A percentile compares a stretch with the other conserved stretches of the same genome.
These are phyloP conservation scores for Clavaria fumosa DNA, from an alignment of 768 basidiomycete species.

Conservation along the genomic window DNA sequence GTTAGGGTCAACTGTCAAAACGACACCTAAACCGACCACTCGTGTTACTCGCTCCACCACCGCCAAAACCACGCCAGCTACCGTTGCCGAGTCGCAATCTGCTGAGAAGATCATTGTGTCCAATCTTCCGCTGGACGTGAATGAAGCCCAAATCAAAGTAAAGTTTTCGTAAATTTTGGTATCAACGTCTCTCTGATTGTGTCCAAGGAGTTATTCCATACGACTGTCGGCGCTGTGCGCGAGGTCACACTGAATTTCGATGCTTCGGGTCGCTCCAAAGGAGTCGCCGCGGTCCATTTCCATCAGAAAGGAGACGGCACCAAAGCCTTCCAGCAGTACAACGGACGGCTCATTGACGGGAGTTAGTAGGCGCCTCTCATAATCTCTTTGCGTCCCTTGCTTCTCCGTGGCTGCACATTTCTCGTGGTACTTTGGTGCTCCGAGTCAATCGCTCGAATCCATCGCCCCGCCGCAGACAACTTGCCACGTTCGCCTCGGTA, in stretches of 20 bases:
- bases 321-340: slow-evolving; percentile 88
- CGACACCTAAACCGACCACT: no score
- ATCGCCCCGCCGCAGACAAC: no score
- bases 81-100: slow-evolving; percentile 27
- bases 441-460: slow-evolving; percentile 9
- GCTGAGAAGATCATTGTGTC: slow-evolving; percentile 93
- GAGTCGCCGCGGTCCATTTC: slow-evolving; percentile 80
- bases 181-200: slow-evolving; percentile 4
- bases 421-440: slow-evolving; percentile 21
- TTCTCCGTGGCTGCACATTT: slow-evolving; percentile 33
- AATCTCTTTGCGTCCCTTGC: slow-evolving; percentile 24
- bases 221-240: slow-evolving; percentile 77
- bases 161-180: slow-evolving; percentile 13
- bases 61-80: slow-evolving; percentile 24
- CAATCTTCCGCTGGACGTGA: slow-evolving; percentile 86
- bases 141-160: slow-evolving; percentile 87
- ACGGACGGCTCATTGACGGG: slow-evolving; percentile 99
- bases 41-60: no score
- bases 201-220: slow-evolving; percentile 79
- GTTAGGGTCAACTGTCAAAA: no score
- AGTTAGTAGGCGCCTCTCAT: slow-evolving; percentile 82
- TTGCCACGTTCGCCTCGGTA: neutral
- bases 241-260: slow-evolving; percentile 82
- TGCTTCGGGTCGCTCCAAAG: slow-evolving; percentile 74
- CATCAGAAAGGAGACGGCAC: slow-evolving; percentile 74